phyloP scores from a whole-genome alignment of 768 basidiomycete genomes.

The Mycena kentingensis region DNA sequence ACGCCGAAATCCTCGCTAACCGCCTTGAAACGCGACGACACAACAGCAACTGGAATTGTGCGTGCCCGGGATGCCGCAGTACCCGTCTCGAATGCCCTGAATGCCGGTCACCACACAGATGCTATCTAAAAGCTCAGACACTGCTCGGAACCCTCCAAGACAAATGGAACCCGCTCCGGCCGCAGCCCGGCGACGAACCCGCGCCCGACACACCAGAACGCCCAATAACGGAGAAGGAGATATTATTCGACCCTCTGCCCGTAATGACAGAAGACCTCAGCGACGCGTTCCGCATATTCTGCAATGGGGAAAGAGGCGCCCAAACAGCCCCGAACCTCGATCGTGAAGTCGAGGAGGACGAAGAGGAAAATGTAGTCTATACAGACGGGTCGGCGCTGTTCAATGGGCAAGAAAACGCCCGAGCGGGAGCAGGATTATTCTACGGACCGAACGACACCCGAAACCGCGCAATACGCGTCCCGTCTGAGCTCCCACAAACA shows the following conservation, averaged over 20 bases:
- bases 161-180: neutral
- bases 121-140: neutral
- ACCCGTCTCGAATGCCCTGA: neutral
- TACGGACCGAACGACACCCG: neutral
- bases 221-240: neutral
- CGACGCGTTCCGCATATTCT: neutral
- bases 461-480: conserved; percentile 20
- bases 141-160: neutral
- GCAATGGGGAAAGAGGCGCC: neutral
- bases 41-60: neutral
- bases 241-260: neutral
- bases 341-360: neutral
- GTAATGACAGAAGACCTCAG: neutral
- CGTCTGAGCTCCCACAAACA: neutral
- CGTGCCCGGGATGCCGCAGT: neutral
- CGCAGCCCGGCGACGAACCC: neutral
- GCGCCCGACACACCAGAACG: neutral
- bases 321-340: neutral
- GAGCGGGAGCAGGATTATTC: conserved; percentile 26
- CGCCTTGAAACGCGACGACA: neutral
- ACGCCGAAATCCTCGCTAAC: neutral
- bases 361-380: conserved; percentile 1
- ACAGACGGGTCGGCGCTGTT: conserved; percentile 18
- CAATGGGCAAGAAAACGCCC: conserved; percentile 8
- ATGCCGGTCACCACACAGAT: neutral